Percentiles rank a stretch among this genome's conserved stretches.
Evolutionary conservation across 352 stramenopile genomes (phyloP).

Genomic region (Phytophthora aleatoria): DNA sequence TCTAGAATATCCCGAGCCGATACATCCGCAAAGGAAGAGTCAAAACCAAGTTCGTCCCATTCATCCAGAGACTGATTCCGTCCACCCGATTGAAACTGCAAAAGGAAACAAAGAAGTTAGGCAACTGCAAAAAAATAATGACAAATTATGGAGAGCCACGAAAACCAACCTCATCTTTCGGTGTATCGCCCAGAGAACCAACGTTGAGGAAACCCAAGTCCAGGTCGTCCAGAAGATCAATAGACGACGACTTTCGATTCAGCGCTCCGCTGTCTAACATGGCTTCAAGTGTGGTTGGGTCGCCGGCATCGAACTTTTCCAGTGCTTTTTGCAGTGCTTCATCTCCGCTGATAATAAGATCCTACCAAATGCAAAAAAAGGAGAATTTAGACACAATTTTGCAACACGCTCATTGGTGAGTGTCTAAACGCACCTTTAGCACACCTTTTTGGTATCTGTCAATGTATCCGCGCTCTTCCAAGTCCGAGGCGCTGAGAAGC

Average conservation of each 20-base stretch:
- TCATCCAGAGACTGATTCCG: conserved; percentile 82
- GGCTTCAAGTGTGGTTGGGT: conserved; percentile 83
- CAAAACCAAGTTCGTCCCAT: conserved; percentile 88
- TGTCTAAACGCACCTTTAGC: conserved; percentile 63
- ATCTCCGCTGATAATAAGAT: conserved; percentile 92
- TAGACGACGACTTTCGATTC: conserved; percentile 81
- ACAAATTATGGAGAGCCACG: conserved; percentile 5
- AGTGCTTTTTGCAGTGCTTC: conserved; percentile 88
- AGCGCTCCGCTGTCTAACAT: conserved; percentile 83
- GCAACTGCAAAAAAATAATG: neutral
- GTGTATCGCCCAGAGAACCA: conserved; percentile 80
- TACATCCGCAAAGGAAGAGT: conserved; percentile 79
- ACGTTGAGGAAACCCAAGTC: conserved; percentile 90
- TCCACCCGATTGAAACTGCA: conserved; percentile 59
- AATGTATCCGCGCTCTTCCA: conserved; percentile 91
- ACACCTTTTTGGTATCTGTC: conserved; percentile 91
- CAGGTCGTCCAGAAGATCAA: conserved; percentile 86
- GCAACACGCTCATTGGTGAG: neutral
- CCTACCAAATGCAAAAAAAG: conserved; percentile 36
- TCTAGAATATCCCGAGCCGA: conserved; percentile 81
- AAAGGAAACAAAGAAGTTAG: conserved; percentile 8
- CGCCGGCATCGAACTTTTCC: conserved; percentile 89
- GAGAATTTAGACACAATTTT: conserved; percentile 2
- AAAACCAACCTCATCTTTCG: conserved; percentile 71
- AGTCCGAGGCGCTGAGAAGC: conserved; percentile 86